Evolutionary conservation across 306 rosid genomes (phyloP).

Genomic region (Quercus robur): DNA sequence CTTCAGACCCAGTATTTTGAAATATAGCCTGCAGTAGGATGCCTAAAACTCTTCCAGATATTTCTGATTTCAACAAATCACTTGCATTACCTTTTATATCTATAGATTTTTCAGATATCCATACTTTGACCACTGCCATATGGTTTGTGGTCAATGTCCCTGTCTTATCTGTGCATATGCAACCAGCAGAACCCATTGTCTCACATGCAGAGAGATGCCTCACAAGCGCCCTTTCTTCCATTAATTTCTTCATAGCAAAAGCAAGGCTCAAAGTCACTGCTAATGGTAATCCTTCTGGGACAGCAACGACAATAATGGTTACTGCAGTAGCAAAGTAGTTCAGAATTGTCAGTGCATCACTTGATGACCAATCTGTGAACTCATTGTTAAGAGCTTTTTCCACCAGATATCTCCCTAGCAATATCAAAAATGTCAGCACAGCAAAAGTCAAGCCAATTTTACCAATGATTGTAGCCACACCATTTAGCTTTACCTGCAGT

Average conservation of each 20-base stretch:
- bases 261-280: constrained; percentile 99
- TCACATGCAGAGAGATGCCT: constrained; percentile 97
- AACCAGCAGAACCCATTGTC: constrained; percentile 94
- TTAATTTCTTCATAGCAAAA: constrained; percentile 92
- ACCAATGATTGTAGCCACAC: constrained; percentile 94
- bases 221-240: constrained; percentile 86
- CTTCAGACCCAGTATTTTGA: constrained; percentile 80
- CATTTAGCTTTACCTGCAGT: constrained; percentile 92
- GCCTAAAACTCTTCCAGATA: constrained; percentile 49
- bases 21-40: constrained; percentile 68
- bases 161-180: constrained; percentile 98
- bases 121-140: constrained; percentile 74
- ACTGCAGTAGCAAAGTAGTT: constrained; percentile 90
- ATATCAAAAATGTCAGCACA: constrained; percentile 66
- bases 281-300: constrained; percentile 96
- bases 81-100: constrained; percentile 48
- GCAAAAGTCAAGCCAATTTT: constrained; percentile 89
- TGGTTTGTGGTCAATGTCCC: constrained; percentile 92
- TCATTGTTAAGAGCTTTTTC: constrained; percentile 51
- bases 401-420: constrained; percentile 55
- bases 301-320: constrained; percentile 90
- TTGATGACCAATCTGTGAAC: constrained; percentile 64
- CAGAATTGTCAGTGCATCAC: constrained; percentile 65
- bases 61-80: constrained; percentile 40
- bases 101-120: constrained; percentile 53